phyloP scores from a whole-genome alignment of 345 rosid genomes.

The Lumnitzera littorea region DNA sequence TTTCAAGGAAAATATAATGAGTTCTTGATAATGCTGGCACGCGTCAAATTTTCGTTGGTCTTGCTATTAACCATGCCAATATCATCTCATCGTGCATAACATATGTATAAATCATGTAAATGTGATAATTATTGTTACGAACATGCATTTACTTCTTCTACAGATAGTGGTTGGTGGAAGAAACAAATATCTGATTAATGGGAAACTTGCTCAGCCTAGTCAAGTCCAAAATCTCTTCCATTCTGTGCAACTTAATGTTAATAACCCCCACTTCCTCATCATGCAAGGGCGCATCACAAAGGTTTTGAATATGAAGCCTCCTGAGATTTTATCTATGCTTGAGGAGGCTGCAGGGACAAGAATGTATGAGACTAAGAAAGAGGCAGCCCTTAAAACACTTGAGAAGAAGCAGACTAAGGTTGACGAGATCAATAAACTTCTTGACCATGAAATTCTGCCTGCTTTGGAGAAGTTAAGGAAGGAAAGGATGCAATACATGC shows the following conservation, averaged over 20 bases:
- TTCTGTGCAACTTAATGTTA: constrained; percentile 95
- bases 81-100: too few relatives aligned
- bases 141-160: constrained; percentile 6
- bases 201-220: constrained; percentile 69
- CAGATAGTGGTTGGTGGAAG: constrained; percentile 95
- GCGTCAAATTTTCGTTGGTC: too few relatives aligned
- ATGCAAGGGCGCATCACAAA: constrained; percentile 99
- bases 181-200: constrained; percentile 73
- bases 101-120: too few relatives aligned
- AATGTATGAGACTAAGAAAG: constrained; percentile 97
- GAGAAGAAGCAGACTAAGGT: constrained; percentile 96
- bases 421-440: constrained; percentile 89
- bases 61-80: too few relatives aligned
- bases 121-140: background rate
- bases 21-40: too few relatives aligned
- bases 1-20: too few relatives aligned
- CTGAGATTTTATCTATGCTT: constrained; percentile 93
- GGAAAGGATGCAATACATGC: constrained; percentile 89
- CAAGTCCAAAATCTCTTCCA: constrained; percentile 96
- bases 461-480: constrained; percentile 90
- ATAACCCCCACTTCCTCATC: constrained; percentile 97
- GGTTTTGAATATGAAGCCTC: constrained; percentile 97
- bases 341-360: constrained; percentile 99
- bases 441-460: constrained; percentile 81
- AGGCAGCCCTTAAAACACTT: constrained; percentile 79